A percentile compares a stretch with the other conserved stretches of the same genome.
These are phyloP conservation scores for Fusarium pseudoanthophilum DNA, from an alignment of 2,329 filamentous ascomycete species.

Conservation along the genomic window DNA sequence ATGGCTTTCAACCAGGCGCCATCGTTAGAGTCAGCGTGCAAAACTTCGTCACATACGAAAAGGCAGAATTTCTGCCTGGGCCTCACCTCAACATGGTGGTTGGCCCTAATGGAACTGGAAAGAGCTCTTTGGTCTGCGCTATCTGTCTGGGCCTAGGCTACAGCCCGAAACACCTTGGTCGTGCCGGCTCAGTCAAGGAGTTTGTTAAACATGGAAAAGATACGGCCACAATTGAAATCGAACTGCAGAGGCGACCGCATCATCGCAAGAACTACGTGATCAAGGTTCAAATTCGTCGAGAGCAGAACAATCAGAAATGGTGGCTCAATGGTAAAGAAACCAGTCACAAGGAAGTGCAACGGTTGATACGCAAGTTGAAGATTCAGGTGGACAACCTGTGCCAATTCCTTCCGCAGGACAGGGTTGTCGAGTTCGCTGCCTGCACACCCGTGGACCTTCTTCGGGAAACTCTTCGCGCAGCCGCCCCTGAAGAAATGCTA, in stretches of 20 bases:
- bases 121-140: conserved; percentile 96
- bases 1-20: conserved; percentile 75
- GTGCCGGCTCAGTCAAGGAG: conserved; percentile 84
- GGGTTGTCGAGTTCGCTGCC: conserved; percentile 91
- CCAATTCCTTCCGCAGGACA: conserved; percentile 95
- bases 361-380: conserved; percentile 75
- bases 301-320: conserved; percentile 85
- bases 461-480: conserved; percentile 86
- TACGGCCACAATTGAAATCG: conserved; percentile 87
- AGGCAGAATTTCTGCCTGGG: conserved; percentile 89
- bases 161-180: conserved; percentile 82
- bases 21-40: conserved; percentile 87
- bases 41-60: conserved; percentile 95
- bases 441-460: conserved; percentile 85
- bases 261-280: conserved; percentile 77
- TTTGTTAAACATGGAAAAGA: conserved; percentile 91
- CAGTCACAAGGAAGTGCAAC: conserved; percentile 72
- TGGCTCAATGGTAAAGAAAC: conserved; percentile 75
- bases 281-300: conserved; percentile 78
- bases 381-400: conserved; percentile 99
- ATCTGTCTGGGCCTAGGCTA: conserved; percentile 94
- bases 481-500: conserved; percentile 83
- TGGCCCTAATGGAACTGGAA: conserved; percentile 97
- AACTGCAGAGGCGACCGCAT: conserved; percentile 74
- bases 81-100: conserved; percentile 98